Conservation (phyloP, 192 early-diverging fungal genomes). For the Spizellomyces sp. region DNA sequence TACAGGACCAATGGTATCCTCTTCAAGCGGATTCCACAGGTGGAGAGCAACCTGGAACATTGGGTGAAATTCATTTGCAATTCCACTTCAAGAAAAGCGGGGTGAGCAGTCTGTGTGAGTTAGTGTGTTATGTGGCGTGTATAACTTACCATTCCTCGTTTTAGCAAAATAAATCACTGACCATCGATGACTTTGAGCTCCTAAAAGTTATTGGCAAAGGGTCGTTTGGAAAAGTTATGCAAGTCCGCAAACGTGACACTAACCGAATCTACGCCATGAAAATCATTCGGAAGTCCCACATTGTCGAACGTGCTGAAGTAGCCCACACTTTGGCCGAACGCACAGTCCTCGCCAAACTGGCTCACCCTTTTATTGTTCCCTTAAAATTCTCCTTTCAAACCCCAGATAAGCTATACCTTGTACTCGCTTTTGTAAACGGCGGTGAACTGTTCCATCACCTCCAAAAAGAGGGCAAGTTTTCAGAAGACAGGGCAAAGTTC, state of each 20-base stretch:
- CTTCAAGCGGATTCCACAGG: slow-evolving; percentile 20
- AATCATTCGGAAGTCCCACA: slow-evolving; percentile 89
- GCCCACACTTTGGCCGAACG: slow-evolving; percentile 93
- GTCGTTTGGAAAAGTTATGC: slow-evolving; percentile 96
- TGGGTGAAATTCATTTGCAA: slow-evolving; percentile 42
- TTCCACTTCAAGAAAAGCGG: slow-evolving; percentile 29
- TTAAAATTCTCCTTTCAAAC: slow-evolving; percentile 72
- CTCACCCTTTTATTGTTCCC: slow-evolving; percentile 67
- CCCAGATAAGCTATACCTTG: slow-evolving; percentile 92
- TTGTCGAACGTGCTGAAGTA: slow-evolving; percentile 90
- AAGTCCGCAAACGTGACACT: slow-evolving; percentile 87
- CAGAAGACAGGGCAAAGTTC: slow-evolving; percentile 62
- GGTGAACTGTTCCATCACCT: slow-evolving; percentile 87
- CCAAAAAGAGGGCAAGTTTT: slow-evolving; percentile 65
- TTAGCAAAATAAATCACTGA: slow-evolving; percentile 69
- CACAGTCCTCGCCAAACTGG: slow-evolving; percentile 85
- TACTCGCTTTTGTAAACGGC: slow-evolving; percentile 93
- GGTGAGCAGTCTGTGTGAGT: background rate
- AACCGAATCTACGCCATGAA: slow-evolving; percentile 97
- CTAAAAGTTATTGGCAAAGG: slow-evolving; percentile 97
- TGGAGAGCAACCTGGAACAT: slow-evolving; percentile 5
- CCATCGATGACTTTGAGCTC: slow-evolving; percentile 90
- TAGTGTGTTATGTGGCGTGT: background rate
- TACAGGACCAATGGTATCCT: slow-evolving; percentile 39
- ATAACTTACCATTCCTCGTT: background rate